Base-by-base conservation (phyloP, 2,329 filamentous ascomycete species). In the Botrytis byssoidea region DNA sequence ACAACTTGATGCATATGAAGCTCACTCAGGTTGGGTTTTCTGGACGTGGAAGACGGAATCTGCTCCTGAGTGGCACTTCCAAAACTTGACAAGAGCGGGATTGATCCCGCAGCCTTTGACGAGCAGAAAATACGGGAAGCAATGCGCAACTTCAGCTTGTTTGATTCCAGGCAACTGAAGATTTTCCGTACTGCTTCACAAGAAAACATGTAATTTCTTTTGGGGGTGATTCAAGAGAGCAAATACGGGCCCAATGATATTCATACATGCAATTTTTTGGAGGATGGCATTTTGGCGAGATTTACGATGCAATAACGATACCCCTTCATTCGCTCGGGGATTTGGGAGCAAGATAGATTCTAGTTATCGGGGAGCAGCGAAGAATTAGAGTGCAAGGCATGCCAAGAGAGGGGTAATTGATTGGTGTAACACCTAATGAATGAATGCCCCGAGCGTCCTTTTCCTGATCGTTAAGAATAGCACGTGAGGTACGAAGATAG, bases 21-120 rank as follows among this genome's bases (percentile, higher is more conserved):
- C 79, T 12, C 80, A 81, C 42, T 77, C 81, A 0, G 79, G 80
- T 2, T 84, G 84, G 55, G 82, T 83, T 74, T 85, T 85, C 76
- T 81, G 67, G 86, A 76, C 84, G 16, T 86, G 84, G 84, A 82
- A 82, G 57, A 84, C 82, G 48, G 82, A 84, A 68, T 83, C 80
- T 9, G 82, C 83, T 8, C 79, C 79, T 1, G 83, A 82, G 55
- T 85, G 84, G 84, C 80, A 83, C 22, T 81, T 85, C 76, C 79
- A 81, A 63, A 81, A 84, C 73, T 76, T 83, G 25, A 80, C 83
- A 10, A 73, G 81, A 55, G 82, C 82, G 55, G 84, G 82, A 5
- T 73, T 84, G 46, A 80, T 84, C 72, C 83, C 83, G 20, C 78
- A 82, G 67, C 81, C 80, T 25, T 77, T 85, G 29, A 83, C 79